Base-by-base conservation (phyloP, 2,329 filamentous ascomycete species). In the Celoporthe dispersa region DNA sequence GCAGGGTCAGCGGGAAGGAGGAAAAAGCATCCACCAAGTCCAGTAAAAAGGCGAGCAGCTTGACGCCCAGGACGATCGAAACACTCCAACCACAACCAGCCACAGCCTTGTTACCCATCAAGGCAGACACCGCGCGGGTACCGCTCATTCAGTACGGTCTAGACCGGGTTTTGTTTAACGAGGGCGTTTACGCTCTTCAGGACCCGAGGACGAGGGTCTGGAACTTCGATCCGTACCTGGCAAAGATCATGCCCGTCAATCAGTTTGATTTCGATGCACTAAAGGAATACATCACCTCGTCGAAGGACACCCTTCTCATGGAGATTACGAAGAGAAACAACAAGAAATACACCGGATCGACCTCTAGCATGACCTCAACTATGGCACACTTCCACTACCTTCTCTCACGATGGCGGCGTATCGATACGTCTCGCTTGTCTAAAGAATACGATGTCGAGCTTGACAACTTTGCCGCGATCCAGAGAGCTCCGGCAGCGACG, bases 181-280 rank as follows among this genome's bases (percentile, higher is more conserved):
- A 91, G 1, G 94, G 96, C 31, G 93, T 98, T 51, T 97, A 98
- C 79, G 91, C 93, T 65, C 87, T 99, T 66, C 94, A 97, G 80
- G 96, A 99, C 78, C 90, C 91, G 33, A 88, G 93, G 70, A 94
- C 95, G 53, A 87, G 90, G 25, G 94, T 98, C 8, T 99, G 90
- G 85, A 99, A 99, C 79, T 99, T 99, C 76, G 95, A 99, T 77
- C 96, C 97, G 0, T 98, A 98, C 77, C 86, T 99, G 28, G 89
- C 94, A 71, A 90, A 90, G 66, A 97, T 99, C 75, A 98, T 98
- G 94, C 94, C 96, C 1, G 90, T 96, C 22, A 84, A 88, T 2
- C 93, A 99, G 77, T 99, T 99, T 77, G 93, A 99, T 77, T 99
- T 97, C 79, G 87, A 92, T 70, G 90, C 94, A 3, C 81, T 99